Evolutionary conservation across 306 rosid genomes (phyloP), one percentile per base, ranked within the genome.

Genomic region (Gastrolobium villosum): DNA sequence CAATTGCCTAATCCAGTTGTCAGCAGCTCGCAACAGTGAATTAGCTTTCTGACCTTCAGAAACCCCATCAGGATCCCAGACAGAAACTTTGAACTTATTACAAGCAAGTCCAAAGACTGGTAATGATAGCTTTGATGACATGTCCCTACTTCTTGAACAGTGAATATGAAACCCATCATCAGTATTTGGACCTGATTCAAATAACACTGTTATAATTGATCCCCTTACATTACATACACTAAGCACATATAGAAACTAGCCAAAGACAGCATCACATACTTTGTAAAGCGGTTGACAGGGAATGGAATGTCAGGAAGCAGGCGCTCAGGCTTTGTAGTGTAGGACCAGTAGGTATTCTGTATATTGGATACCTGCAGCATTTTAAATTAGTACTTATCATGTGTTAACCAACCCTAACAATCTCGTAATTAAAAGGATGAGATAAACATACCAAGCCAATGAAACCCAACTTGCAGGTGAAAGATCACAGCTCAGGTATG

Each of bases 401-500:
- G 63, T 48, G 67, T 36, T 15, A 20, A 60, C 57, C 81, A 68
- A 10, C 7, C 65, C 40, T n/a, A 49, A n/a, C 11, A 35, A 55
- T 28, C 5, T 28, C 3, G 40, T 31, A 53, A 15, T 63, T 13
- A n/a, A 60, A 65, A 46, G 40, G 40, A 50, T 41, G 68, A 43
- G 62, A 61, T 20, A 64, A 65, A 74, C 86, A 52, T 81, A 92
- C 97, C 97, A 90, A 40, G 97, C 89, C 56, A 92, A 86, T 66
- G 95, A 90, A 71, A 92, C 71, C 97, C 97, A 92, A 84, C 97
- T 92, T 35, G 93, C 83, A 57, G 91, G 90, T 61, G 89, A 85
- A 77, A 92, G 82, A 81, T 90, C 97, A 71, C 89, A 90, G 82
- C 97, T 92, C 84, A 81, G 75, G 77, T 66, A 86, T 8, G 92